phyloP scores from a whole-genome alignment of 495 filamentous ascomycete species.

The Penicillium macrosclerotiorum region DNA sequence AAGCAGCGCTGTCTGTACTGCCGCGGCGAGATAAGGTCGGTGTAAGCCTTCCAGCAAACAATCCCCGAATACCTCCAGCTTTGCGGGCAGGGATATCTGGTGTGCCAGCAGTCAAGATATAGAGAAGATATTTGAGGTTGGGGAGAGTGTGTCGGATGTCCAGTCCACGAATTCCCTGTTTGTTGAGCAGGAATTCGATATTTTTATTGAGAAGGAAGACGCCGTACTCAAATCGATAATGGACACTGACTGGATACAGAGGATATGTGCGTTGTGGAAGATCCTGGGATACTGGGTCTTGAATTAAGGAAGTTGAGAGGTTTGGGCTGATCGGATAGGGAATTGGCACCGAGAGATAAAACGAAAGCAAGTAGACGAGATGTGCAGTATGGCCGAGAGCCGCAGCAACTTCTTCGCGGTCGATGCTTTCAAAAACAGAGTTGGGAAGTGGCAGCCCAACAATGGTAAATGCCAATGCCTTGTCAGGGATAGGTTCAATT shows the following conservation, averaged over 20 bases:
- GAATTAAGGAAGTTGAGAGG: slow-evolving; percentile 71
- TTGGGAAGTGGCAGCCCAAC: slow-evolving; percentile 75
- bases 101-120: slow-evolving; percentile 74
- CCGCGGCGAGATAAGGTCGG: slow-evolving; percentile 38
- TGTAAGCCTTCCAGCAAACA: slow-evolving; percentile 40
- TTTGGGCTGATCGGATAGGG: slow-evolving; percentile 76
- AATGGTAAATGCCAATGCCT: slow-evolving; percentile 74
- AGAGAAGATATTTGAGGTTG: slow-evolving; percentile 91
- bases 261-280: slow-evolving; percentile 73
- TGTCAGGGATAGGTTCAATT: slow-evolving; percentile 63
- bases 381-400: slow-evolving; percentile 82
- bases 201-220: slow-evolving; percentile 94
- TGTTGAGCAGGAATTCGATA: slow-evolving; percentile 77
- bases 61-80: slow-evolving; percentile 68
- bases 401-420: slow-evolving; percentile 70
- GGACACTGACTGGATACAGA: slow-evolving; percentile 71
- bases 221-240: slow-evolving; percentile 89
- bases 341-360: slow-evolving; percentile 74
- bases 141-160: slow-evolving; percentile 89
- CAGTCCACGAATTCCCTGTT: slow-evolving; percentile 70
- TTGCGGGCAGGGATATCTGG: slow-evolving; percentile 77
- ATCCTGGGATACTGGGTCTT: slow-evolving; percentile 71
- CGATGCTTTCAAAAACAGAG: slow-evolving; percentile 61
- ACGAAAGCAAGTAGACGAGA: slow-evolving; percentile 70
- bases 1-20: slow-evolving; percentile 41